Conservation (phyloP, 176 grass and related monocot genomes). For the Ensete ventricosum region DNA sequence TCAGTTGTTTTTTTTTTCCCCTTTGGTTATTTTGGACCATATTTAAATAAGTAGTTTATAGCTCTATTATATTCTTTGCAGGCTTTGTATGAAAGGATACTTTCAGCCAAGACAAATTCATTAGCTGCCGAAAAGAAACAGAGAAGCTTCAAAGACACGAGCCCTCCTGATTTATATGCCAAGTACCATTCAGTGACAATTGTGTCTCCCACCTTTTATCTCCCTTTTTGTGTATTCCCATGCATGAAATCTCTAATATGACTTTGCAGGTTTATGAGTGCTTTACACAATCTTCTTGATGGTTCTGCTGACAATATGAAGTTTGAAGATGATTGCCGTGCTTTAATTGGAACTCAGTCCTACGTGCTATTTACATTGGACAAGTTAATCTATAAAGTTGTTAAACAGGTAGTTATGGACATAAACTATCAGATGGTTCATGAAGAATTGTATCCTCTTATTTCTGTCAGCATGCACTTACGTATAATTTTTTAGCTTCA, state of each 20-base stretch:
- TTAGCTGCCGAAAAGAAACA: constrained; percentile 84
- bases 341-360: constrained; percentile 93
- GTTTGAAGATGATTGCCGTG: constrained; percentile 97
- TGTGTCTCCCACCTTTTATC: too few relatives aligned
- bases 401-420: constrained; percentile 63
- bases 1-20: constrained; percentile 17
- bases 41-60: neutral
- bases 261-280: constrained; percentile 63
- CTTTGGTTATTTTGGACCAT: neutral
- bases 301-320: constrained; percentile 94
- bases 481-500: constrained; percentile 55
- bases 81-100: constrained; percentile 89
- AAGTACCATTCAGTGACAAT: constrained; percentile 42
- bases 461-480: constrained; percentile 13
- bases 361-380: constrained; percentile 98
- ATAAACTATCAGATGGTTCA: neutral
- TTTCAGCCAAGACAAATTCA: constrained; percentile 90
- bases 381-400: constrained; percentile 97
- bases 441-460: neutral
- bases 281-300: constrained; percentile 82
- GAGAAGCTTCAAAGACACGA: constrained; percentile 89
- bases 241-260: neutral
- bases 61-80: constrained; percentile 24
- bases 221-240: neutral
- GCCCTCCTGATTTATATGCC: constrained; percentile 77